Evolutionary conservation across 768 basidiomycete species (phyloP), one percentile per base, ranked within the genome.

Genomic region (Clitopilus hobsonii): DNA sequence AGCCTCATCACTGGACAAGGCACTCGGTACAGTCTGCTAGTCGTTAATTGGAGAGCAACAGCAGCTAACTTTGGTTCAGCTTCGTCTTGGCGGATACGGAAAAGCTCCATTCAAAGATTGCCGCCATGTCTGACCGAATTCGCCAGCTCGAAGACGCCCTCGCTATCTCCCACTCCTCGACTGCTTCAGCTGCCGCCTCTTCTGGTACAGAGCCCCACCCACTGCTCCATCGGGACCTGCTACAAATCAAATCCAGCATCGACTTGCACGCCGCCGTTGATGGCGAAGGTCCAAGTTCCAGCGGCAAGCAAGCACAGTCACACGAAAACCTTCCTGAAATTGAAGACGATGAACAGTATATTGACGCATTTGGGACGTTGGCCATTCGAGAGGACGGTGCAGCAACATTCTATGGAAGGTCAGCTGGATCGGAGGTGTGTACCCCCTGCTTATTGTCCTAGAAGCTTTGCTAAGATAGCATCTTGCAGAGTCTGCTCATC

Each of bases 1-100:
- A 86, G 84, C 63, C 75, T 90, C 32, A 81, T 85, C 13, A 89
- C 88, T 1, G 88, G 88, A 4, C 86, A 90, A 63, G 88, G 88
- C 18, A 90, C 88, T 36, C 77, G 88, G 87, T 86, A 61, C n/a
- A n/a, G n/a, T n/a, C n/a, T n/a, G n/a, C n/a, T n/a, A n/a, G n/a
- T n/a, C n/a, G n/a, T n/a, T n/a, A n/a, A n/a, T n/a, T n/a, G n/a
- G n/a, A n/a, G n/a, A n/a, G n/a, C n/a, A n/a, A n/a, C n/a, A n/a
- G n/a, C n/a, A n/a, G 8, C 20, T 29, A 14, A 25, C 0, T 0
- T 41, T 26, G 52, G 3, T 20, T 3, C 41, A 87, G 86, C 32
- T 88, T 88, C 60, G 87, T 88, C 24, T 76, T 88, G 20, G 86
- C 86, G 2, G 85, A 86, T 55, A 88, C 86, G 0, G 86, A 87